Conservation (phyloP, 257 asterid genomes). For the Rubia yunnanensis region DNA sequence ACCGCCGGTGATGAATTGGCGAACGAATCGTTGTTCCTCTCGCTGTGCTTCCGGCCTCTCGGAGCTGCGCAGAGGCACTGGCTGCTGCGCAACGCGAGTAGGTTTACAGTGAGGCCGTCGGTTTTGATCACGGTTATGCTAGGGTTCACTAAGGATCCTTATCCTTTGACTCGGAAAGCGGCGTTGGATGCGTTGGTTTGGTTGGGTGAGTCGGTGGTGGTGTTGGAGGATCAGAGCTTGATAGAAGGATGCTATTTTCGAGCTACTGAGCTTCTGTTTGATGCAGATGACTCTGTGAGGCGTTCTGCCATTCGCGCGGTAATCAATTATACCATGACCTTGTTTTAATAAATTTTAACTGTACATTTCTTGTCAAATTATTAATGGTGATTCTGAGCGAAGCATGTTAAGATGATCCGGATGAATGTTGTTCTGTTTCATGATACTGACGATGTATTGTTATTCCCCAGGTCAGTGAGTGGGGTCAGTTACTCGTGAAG, state of each 20-base stretch:
- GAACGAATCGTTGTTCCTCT: conserved; percentile 40
- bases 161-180: conserved; percentile 54
- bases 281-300: conserved; percentile 57
- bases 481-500: conserved; percentile 64
- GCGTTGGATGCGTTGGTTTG: conserved; percentile 62
- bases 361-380: no score
- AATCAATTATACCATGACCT: not conserved
- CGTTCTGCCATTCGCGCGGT: conserved; percentile 74
- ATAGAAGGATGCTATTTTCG: conserved; percentile 63
- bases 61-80: conserved; percentile 41
- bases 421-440: not conserved
- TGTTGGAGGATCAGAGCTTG: conserved; percentile 52
- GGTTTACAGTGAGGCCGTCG: conserved; percentile 52
- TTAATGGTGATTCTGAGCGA: not conserved
- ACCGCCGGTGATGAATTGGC: not conserved
- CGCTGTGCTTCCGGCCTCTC: conserved; percentile 45
- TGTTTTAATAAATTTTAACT: no score
- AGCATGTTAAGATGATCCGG: not conserved
- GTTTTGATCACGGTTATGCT: conserved; percentile 59
- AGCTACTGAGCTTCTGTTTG: conserved; percentile 69
- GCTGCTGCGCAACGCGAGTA: conserved; percentile 46
- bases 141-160: conserved; percentile 87
- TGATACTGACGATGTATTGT: conserved; percentile 8
- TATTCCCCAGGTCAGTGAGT: conserved; percentile 51
- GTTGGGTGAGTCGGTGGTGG: conserved; percentile 28